phyloP scores from a whole-genome alignment of 2,329 filamentous ascomycete species.

The Ophiosphaerella korrae region DNA sequence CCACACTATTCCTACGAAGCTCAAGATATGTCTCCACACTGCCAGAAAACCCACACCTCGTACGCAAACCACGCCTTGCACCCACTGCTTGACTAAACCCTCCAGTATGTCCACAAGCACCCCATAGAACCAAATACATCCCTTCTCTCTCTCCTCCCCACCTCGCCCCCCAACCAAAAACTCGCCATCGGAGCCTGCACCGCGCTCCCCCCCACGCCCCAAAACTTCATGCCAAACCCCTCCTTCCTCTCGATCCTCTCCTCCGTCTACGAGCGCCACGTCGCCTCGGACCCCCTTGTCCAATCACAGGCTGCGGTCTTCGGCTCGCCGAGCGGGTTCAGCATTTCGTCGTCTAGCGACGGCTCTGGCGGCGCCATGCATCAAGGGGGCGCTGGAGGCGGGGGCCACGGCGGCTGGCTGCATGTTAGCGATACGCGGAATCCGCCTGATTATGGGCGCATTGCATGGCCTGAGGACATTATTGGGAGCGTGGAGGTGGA shows the following conservation, averaged over 20 bases:
- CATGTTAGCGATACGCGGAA: slow-evolving; percentile 66
- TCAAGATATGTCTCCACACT: slow-evolving; percentile 46
- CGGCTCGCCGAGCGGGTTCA: slow-evolving; percentile 62
- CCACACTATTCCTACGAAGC: slow-evolving; percentile 27
- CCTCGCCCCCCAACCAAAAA: slow-evolving; percentile 57
- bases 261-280: slow-evolving; percentile 60
- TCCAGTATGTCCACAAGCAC: slow-evolving; percentile 57
- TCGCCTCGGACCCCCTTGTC: slow-evolving; percentile 61
- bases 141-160: slow-evolving; percentile 62
- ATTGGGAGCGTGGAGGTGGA: slow-evolving; percentile 69
- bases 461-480: slow-evolving; percentile 70
- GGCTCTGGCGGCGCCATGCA: slow-evolving; percentile 62
- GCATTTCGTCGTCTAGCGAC: slow-evolving; percentile 54
- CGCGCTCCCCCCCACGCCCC: slow-evolving; percentile 61
- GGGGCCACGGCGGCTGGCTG: slow-evolving; percentile 64
- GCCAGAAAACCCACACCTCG: slow-evolving; percentile 51
- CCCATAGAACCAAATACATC: slow-evolving; percentile 47
- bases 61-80: slow-evolving; percentile 16
- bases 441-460: slow-evolving; percentile 67
- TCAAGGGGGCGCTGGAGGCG: slow-evolving; percentile 64
- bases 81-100: slow-evolving; percentile 3
- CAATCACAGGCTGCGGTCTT: slow-evolving; percentile 65
- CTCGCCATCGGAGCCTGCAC: slow-evolving; percentile 62
- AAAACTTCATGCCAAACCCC: slow-evolving; percentile 62
- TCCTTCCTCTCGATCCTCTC: slow-evolving; percentile 62